Evolutionary conservation across 1,284 basidiomycete genomes (phyloP).

Genomic region (Hortiboletus rubellus): DNA sequence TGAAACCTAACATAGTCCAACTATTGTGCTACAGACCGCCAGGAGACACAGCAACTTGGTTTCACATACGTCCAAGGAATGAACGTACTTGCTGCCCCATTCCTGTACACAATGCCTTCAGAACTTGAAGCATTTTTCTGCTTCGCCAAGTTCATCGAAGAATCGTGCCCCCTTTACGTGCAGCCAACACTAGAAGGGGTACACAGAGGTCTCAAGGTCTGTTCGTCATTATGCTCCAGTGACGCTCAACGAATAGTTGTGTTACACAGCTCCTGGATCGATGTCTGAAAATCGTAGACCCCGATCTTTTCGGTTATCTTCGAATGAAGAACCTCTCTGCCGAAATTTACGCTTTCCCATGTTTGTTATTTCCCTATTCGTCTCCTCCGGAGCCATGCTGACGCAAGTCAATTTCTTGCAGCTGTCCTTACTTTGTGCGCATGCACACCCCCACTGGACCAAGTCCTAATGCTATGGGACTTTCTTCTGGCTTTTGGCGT

Average conservation of each 20-base stretch:
- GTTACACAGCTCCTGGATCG: conserved; percentile 78
- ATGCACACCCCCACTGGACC: conserved; percentile 92
- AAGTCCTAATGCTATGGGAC: conserved; percentile 95
- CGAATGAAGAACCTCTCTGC: conserved; percentile 94
- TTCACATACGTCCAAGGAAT: conserved; percentile 98
- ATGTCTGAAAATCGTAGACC: conserved; percentile 89
- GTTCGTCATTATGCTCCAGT: conserved; percentile 20
- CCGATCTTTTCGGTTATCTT: conserved; percentile 79
- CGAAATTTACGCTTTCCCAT: conserved; percentile 96
- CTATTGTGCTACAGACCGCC: conserved; percentile 51
- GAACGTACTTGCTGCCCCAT: conserved; percentile 98
- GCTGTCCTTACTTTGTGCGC: conserved; percentile 94
- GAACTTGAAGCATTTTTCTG: conserved; percentile 97
- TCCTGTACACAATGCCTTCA: conserved; percentile 93
- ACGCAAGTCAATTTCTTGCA: conserved; percentile 34
- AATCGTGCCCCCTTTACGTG: conserved; percentile 91
- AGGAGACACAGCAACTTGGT: conserved; percentile 69
- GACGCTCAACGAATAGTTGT: neutral
- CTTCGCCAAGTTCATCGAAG: conserved; percentile 93
- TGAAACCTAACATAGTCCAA: neutral
- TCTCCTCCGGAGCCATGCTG: conserved; percentile 2
- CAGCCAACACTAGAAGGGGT: conserved; percentile 95
- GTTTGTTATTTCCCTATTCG: conserved; percentile 47
- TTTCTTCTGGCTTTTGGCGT: conserved; percentile 96
- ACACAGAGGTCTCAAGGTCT: conserved; percentile 87